phyloP scores from a whole-genome alignment of 257 asterid genomes.

The Avicennia marina region DNA sequence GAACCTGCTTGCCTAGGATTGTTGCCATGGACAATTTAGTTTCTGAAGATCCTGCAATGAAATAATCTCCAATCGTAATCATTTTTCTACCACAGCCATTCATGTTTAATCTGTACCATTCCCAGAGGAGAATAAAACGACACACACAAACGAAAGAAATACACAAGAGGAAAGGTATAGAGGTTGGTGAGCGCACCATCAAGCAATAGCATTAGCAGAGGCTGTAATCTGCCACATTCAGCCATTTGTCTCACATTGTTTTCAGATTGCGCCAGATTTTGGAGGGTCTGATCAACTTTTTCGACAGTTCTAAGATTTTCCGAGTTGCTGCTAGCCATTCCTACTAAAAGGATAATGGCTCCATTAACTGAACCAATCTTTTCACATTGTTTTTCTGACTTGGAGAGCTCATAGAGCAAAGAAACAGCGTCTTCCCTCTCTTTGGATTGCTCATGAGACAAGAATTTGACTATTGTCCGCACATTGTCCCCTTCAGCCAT shows the following conservation, averaged over 20 bases:
- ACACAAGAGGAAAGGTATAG: not conserved
- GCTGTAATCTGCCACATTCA: slow-evolving; percentile 75
- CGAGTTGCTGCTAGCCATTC: slow-evolving; percentile 90
- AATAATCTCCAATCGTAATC: no score
- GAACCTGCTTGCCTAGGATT: slow-evolving; percentile 76
- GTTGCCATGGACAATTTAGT: slow-evolving; percentile 85
- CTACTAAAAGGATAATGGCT: slow-evolving; percentile 77
- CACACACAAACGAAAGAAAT: no score
- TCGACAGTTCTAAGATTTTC: slow-evolving; percentile 70
- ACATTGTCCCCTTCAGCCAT: slow-evolving; percentile 90
- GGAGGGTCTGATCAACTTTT: slow-evolving; percentile 75
- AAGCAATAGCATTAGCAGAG: slow-evolving; percentile 74
- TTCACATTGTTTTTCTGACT: slow-evolving; percentile 63
- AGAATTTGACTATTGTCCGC: slow-evolving; percentile 75
- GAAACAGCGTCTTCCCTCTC: slow-evolving; percentile 92
- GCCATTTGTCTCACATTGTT: slow-evolving; percentile 95
- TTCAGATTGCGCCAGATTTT: slow-evolving; percentile 75
- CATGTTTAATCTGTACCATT: no score
- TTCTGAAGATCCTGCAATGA: slow-evolving; percentile 71
- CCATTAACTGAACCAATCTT: slow-evolving; percentile 90
- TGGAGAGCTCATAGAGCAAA: slow-evolving; percentile 84
- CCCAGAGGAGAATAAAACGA: no score
- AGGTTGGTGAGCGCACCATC: slow-evolving; percentile 50
- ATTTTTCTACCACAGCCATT: no score
- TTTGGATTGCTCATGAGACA: slow-evolving; percentile 67